Evolutionary conservation across 208 protist species (phyloP), one percentile per base, ranked within the genome.

Genomic region (Leishmania turanica): DNA sequence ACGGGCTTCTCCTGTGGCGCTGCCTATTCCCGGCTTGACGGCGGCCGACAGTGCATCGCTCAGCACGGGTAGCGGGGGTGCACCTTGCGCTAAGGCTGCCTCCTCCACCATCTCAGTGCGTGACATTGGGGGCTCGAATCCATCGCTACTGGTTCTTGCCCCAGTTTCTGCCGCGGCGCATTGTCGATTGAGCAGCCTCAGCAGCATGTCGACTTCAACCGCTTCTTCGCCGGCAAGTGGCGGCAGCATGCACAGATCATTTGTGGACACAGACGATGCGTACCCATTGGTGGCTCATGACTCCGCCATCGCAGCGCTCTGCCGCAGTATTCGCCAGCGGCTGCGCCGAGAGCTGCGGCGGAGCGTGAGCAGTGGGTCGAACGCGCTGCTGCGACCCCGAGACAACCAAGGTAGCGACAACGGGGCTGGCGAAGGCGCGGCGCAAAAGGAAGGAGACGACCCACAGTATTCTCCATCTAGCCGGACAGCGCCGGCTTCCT

Each of bases 241-340:
- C 4, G 51, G 40, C 17, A 81, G 77, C 47, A 40, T 74, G 49
- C 79, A 60, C 6, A 37, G 56, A 42, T 78, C 77, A 8, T 54
- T 21, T 24, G 53, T 71, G 0, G 72, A 80, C 62, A 78, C 72
- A 7, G 81, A 79, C 73, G 82, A 86, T 27, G 74, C 82, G 31
- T 86, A 82, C 74, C 82, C 77, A 19, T 51, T 77, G 19, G 45
- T 68, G 0, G n/a, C 74, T 15, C 74, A 65, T 31, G 78, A 76
- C 37, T 86, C 82, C 0, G 82, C 82, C 1, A 80, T 72, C 31
- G 78, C 82, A 56, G 78, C 66, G 4, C 82, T 86, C 19, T 86
- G 82, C 47, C 77, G 82, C 9, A 76, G 77, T 42, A 82, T 86
- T 11, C 82, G 78, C 17, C 71, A 72, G 73, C 73, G 82, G 24